Evolutionary conservation across 2,329 filamentous ascomycete species (phyloP).

Genomic region (Colletotrichum salicis): DNA sequence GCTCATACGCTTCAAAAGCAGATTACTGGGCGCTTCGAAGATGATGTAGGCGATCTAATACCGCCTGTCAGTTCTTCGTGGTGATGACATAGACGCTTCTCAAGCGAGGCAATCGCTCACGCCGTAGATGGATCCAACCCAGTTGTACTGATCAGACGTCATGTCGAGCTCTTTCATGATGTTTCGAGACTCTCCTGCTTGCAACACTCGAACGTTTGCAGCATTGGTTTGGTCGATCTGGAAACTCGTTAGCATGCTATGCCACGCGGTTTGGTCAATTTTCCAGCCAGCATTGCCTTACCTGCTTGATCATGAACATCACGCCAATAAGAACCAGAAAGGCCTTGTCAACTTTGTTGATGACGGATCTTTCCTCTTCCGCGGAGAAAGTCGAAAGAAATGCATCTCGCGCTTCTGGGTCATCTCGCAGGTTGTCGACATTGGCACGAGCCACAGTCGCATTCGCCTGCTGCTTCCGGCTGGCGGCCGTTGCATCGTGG

Average conservation of each 20-base stretch:
- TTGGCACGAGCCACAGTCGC: not conserved
- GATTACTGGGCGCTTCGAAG: slow-evolving; percentile 52
- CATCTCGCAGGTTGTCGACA: slow-evolving; percentile 26
- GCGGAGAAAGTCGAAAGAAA: slow-evolving; percentile 52
- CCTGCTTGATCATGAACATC: slow-evolving; percentile 55
- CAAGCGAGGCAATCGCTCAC: not conserved
- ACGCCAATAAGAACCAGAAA: slow-evolving; percentile 52
- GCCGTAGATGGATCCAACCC: slow-evolving; percentile 23
- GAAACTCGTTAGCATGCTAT: not conserved
- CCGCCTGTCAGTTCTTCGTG: not conserved
- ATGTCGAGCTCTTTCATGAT: slow-evolving; percentile 38
- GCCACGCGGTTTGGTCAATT: not conserved
- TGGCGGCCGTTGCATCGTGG: slow-evolving; percentile 9
- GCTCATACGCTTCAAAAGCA: slow-evolving; percentile 49
- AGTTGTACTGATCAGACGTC: slow-evolving; percentile 28
- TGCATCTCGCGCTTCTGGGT: slow-evolving; percentile 38
- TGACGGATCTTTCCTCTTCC: slow-evolving; percentile 50
- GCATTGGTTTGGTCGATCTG: slow-evolving; percentile 52
- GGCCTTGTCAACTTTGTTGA: slow-evolving; percentile 51
- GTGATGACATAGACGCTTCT: not conserved
- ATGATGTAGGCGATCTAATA: slow-evolving; percentile 50
- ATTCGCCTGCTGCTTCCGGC: slow-evolving; percentile 20
- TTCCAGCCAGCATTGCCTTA: slow-evolving; percentile 35
- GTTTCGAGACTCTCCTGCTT: slow-evolving; percentile 50
- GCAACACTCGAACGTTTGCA: slow-evolving; percentile 53